These are phyloP conservation scores for Fomitopsis palustris DNA, from an alignment of 1,284 basidiomycete genomes.

Conservation along the genomic window DNA sequence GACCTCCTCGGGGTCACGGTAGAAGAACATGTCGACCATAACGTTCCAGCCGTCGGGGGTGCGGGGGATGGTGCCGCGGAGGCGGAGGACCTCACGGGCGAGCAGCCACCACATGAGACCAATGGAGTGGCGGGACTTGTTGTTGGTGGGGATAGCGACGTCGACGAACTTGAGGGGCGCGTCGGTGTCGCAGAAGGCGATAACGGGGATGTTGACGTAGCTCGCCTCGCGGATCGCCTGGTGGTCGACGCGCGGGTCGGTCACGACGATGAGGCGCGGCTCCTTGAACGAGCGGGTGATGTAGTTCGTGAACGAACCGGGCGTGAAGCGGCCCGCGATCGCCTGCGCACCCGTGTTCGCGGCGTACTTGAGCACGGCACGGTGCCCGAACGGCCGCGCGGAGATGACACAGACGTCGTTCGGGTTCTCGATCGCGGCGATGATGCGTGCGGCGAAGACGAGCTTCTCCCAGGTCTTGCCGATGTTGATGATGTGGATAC, in stretches of 20 bases:
- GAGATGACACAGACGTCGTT: slow-evolving; percentile 98
- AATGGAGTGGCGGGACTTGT: slow-evolving; percentile 97
- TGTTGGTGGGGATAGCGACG: slow-evolving; percentile 98
- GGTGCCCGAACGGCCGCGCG: slow-evolving; percentile 97
- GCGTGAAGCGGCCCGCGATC: slow-evolving; percentile 98
- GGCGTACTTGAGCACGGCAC: slow-evolving; percentile 98
- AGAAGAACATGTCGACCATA: slow-evolving; percentile 99
- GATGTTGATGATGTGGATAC: slow-evolving; percentile 96
- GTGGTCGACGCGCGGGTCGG: slow-evolving; percentile 98
- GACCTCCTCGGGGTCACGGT: slow-evolving; percentile 98
- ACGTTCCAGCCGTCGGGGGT: slow-evolving; percentile 92
- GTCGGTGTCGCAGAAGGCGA: slow-evolving; percentile 98
- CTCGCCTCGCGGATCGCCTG: slow-evolving; percentile 99
- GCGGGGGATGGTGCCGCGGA: slow-evolving; percentile 90
- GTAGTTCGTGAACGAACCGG: slow-evolving; percentile 99
- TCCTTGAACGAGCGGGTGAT: slow-evolving; percentile 99
- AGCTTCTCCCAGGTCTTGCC: slow-evolving; percentile 99
- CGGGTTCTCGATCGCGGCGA: slow-evolving; percentile 96
- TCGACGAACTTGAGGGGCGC: slow-evolving; percentile 97
- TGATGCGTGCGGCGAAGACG: slow-evolving; percentile 91
- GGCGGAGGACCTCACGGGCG: slow-evolving; percentile 94
- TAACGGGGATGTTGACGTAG: slow-evolving; percentile 99
- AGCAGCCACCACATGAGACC: slow-evolving; percentile 99
- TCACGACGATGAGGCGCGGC: slow-evolving; percentile 96
- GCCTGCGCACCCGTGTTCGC: slow-evolving; percentile 98